Base-by-base conservation (phyloP, 176 grass and related monocot genomes). In the Saccharum officinarum region DNA sequence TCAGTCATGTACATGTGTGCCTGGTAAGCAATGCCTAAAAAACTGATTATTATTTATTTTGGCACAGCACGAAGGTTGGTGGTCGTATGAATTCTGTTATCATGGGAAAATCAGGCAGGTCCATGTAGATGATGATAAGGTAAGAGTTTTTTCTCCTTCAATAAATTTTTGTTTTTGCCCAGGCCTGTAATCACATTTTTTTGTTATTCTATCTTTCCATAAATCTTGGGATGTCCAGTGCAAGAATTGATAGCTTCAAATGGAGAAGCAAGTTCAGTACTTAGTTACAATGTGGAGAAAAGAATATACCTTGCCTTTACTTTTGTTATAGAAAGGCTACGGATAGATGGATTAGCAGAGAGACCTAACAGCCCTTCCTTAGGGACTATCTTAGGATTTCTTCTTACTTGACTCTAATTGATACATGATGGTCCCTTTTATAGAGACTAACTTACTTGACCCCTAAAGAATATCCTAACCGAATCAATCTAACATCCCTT, bases 11-110 rank as follows among this genome's bases (percentile, higher is more conserved):
- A n/a, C 16, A 47, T 37, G 18, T 57, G 59, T 26, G 23, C n/a
- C 59, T 62, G 55, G 22, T 62, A 80, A 16, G 10, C 15, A 73
- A 78, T 26, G 68, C 22, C 17, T 20, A 73, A 75, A 26, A 22
- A 36, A 63, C 42, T 87, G 39, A 86, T 69, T 52, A 22, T 71
- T 64, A 26, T 11, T 23, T 31, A 64, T 68, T 76, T 44, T 80
- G 42, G 41, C 67, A 1, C 87, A 99, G 97, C 75, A 86, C 10
- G 93, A 99, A 65, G 92, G 92, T 79, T 96, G 97, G 97, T 99
- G 97, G 97, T 91, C 92, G 12, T 99, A 96, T 69, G 97, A 99
- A 71, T 92, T 99, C 76, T 99, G 97, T 87, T 99, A 91, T 76
- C 88, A 94, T 54, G 88, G 86, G 39, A 94, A 80, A 69, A 90